phyloP scores from a whole-genome alignment of 2,329 filamentous ascomycete species.

The Aureobasidium mangrovei region DNA sequence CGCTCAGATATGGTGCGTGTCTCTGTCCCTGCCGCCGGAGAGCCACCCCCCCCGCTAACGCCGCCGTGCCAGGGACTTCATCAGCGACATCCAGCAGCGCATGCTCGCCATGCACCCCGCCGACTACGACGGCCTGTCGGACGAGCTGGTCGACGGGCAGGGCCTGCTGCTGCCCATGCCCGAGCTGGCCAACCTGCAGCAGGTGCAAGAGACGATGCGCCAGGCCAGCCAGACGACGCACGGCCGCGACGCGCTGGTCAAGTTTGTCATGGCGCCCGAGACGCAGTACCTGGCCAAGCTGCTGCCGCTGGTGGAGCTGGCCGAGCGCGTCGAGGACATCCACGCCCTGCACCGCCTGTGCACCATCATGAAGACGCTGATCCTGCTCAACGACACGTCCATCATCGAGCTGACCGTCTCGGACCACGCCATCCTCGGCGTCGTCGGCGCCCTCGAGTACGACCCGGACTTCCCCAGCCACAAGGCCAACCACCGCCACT shows the following conservation, averaged over 20 bases:
- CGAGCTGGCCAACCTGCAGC: conserved; percentile 70
- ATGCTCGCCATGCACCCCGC: conserved; percentile 56
- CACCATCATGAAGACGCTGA: conserved; percentile 96
- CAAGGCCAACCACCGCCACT: conserved; percentile 94
- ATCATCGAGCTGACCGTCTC: conserved; percentile 88
- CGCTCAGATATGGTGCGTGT: conserved; percentile 71
- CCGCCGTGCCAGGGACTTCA: conserved; percentile 63
- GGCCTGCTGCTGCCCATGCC: conserved; percentile 67
- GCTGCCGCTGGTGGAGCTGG: conserved; percentile 74
- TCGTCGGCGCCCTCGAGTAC: conserved; percentile 93
- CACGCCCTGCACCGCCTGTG: conserved; percentile 82
- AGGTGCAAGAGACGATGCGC: conserved; percentile 79
- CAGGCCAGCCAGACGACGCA: conserved; percentile 62
- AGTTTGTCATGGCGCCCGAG: conserved; percentile 75
- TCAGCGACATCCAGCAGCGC: conserved; percentile 73
- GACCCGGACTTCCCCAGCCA: conserved; percentile 96
- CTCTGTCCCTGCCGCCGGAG: neutral
- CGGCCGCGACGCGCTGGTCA: conserved; percentile 78
- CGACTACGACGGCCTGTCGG: conserved; percentile 74
- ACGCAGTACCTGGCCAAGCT: conserved; percentile 68
- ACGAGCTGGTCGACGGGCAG: conserved; percentile 71
- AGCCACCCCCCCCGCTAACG: neutral
- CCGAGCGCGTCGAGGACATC: conserved; percentile 84
- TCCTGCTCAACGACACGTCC: conserved; percentile 84
- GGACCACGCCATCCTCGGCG: conserved; percentile 79